These are phyloP conservation scores for Fusarium annulatum DNA, from an alignment of 2,329 filamentous ascomycete genomes.

Conservation along the genomic window DNA sequence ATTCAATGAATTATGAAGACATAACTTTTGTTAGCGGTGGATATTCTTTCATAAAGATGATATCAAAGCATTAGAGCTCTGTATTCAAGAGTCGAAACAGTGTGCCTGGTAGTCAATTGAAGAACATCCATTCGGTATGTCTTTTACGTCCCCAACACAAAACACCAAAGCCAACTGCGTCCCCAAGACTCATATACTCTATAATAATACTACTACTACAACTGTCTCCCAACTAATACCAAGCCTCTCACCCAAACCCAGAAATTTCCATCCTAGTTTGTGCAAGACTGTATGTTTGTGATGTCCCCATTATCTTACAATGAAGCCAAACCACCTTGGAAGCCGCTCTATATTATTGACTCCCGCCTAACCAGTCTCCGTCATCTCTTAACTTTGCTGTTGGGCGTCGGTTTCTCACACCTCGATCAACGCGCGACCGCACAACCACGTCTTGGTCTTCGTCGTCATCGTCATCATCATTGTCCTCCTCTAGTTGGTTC, in stretches of 20 bases:
- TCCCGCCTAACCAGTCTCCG: slow-evolving; percentile 34
- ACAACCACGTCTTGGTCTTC: slow-evolving; percentile 49
- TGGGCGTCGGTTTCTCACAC: slow-evolving; percentile 47
- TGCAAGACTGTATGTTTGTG: neutral
- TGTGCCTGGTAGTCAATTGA: neutral
- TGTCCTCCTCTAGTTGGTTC: slow-evolving; percentile 41
- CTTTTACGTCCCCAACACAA: neutral
- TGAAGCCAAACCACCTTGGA: neutral
- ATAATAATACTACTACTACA: neutral
- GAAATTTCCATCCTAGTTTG: slow-evolving; percentile 10
- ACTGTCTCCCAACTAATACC: slow-evolving; percentile 1
- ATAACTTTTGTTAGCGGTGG: slow-evolving; percentile 5
- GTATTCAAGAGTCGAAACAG: neutral
- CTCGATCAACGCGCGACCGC: slow-evolving; percentile 40
- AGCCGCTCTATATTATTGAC: slow-evolving; percentile 15
- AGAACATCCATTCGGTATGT: neutral
- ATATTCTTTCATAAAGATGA: slow-evolving; percentile 7
- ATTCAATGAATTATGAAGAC: slow-evolving; percentile 7
- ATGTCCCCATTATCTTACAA: slow-evolving; percentile 18
- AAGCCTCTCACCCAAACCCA: slow-evolving; percentile 6
- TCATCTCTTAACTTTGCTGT: slow-evolving; percentile 53
- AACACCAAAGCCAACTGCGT: neutral
- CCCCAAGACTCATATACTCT: neutral
- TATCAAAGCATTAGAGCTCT: neutral
- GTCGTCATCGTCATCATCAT: slow-evolving; percentile 44